Evolutionary conservation across 139 green algal species (phyloP), one percentile per base, ranked within the genome.

Genomic region (Coelastrella sp.): DNA sequence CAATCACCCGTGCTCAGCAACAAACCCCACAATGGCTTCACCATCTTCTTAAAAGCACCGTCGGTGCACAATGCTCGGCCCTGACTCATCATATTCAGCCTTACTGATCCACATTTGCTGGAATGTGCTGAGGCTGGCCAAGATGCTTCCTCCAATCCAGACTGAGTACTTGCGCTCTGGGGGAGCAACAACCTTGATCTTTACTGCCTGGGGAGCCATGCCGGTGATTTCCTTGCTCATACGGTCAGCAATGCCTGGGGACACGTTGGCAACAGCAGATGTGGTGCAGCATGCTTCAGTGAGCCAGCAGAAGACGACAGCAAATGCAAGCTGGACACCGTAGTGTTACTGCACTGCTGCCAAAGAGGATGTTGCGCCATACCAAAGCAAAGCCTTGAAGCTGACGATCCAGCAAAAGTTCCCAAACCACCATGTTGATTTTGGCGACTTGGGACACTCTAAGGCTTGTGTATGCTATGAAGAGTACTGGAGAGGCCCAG

Each of bases 81-180:
- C 96, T 38, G 71, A 91, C 91, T 99, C 97, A 60, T 99, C 97
- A 88, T 99, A 99, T 86, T 99, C 96, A 81, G 62, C 90, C 93
- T 97, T 98, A 43, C 91, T 81, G 86, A 98, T 96, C 94, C 96
- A 98, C 95, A 98, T 97, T 86, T 98, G 82, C 71, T 82, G 69
- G 91, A 98, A 99, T 53, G 97, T 99, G 68, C 95, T 98, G 35
- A 99, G 93, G n/a, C 93, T 98, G 13, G 97, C 96, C n/a, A 99
- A 91, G 81, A 99, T 99, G 81, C 96, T 98, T 60, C 97, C 97
- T 84, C 97, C 96, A 73, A 99, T 99, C 96, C 96, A 99, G 83
- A 99, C 97, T 59, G 85, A 94, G 90, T 94, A 94, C 93, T 98
- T 99, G 79, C 96, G 91, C 95, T 93, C 96, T 41, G 77, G 85